Percentiles rank a stretch among this genome's conserved stretches.
Conservation (phyloP, 2,329 filamentous ascomycete genomes). For the Phialophora expanda region DNA sequence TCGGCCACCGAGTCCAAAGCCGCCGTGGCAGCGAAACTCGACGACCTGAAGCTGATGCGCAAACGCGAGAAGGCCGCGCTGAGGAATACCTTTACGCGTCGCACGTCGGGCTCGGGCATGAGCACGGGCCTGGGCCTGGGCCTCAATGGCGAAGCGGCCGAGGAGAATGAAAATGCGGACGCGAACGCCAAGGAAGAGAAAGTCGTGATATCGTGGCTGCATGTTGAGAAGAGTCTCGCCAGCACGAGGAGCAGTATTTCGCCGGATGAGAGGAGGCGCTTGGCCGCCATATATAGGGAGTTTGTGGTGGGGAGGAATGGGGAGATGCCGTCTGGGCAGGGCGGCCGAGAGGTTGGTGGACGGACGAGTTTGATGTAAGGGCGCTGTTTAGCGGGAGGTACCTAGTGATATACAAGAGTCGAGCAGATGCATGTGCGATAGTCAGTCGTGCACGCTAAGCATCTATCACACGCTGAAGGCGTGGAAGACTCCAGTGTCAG, state of each 20-base stretch:
- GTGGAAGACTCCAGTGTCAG: neutral
- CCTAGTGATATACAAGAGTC: neutral
- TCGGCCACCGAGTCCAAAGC: constrained; percentile 75
- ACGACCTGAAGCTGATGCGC: constrained; percentile 74
- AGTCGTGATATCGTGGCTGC: constrained; percentile 82
- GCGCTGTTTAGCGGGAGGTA: neutral
- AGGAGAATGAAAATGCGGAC: constrained; percentile 41
- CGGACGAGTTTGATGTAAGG: constrained; percentile 89
- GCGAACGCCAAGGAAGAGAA: constrained; percentile 55
- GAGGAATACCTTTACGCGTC: constrained; percentile 22
- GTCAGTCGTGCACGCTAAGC: neutral
- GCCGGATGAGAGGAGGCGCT: constrained; percentile 71
- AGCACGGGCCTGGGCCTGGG: too few species aligned
- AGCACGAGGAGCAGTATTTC: constrained; percentile 84
- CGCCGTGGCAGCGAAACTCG: constrained; percentile 78
- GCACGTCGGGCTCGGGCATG: neutral
- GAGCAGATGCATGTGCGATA: neutral
- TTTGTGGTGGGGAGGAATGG: constrained; percentile 92
- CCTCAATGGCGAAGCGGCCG: constrained; percentile 28
- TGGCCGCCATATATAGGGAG: constrained; percentile 85
- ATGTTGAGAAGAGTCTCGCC: constrained; percentile 77
- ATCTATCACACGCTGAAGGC: neutral
- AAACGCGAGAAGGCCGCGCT: constrained; percentile 38
- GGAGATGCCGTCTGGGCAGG: constrained; percentile 93
- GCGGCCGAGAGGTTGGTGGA: constrained; percentile 88